Base-by-base conservation (phyloP, 129 eudicot genomes). In the Flaveria ramosissima region DNA sequence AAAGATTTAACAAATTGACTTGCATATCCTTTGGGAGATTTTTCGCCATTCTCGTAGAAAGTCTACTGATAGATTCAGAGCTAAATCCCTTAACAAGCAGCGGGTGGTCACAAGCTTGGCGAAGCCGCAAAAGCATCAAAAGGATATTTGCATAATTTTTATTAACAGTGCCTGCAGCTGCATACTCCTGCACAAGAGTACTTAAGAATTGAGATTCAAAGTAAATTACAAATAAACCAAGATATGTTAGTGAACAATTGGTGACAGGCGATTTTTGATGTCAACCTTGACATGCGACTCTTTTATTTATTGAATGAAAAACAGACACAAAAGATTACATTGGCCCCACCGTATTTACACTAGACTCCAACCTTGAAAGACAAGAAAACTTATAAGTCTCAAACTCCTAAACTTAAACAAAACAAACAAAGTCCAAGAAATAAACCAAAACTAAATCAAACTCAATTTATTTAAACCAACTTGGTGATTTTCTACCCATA, bases 61-160 rank as follows among this genome's bases (percentile, higher is more conserved):
- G 80, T 70, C 77, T 84, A 62, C 88, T 86, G 70, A 86, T 86
- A 59, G 96, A 84, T 26, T 91, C 90, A 19, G 93, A 85, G 79
- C 76, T 83, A 48, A 84, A 79, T 51, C 97, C 97, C 78, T 86
- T 89, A 73, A 87, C 97, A 57, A 94, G 98, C 69, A 87, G 72
- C 5, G 98, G 97, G 82, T 91, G 98, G 75, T 94, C 98, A 83
- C 98, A 94, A 57, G 96, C 97, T 80, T 91, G 98, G 51, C 97
- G 98, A 87, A 94, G 97, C 30, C 98, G 93, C 76, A 94, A 81
- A 86, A 94, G 97, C 98, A 94, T 79, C 89, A 94, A 82, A 45
- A 94, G 84, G 71, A 94, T 87, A 83, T 88, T 91, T 72, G 97
- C 98, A 51, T 94, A 94, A 77, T 94, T 94, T 78, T 94, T 96